Evolutionary conservation across 1,139 yeast species (phyloP).

Genomic region (Zygosaccharomyces sapae): DNA sequence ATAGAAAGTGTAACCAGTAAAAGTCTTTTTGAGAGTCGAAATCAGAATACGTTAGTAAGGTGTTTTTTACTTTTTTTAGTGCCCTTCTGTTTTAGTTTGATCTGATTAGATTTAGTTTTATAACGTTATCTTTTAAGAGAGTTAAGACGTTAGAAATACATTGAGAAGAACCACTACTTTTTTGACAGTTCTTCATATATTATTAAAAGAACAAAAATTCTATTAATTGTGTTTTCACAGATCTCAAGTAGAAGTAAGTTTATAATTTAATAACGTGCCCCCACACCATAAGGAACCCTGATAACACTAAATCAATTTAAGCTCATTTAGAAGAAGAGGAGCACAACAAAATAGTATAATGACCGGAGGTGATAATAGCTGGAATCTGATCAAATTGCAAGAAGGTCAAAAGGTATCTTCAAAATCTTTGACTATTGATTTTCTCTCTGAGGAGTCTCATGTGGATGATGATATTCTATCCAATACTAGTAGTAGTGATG

Average conservation of each 20-base stretch:
- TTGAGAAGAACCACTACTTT: not conserved
- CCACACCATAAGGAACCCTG: not conserved
- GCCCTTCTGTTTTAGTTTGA: not conserved
- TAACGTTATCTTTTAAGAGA: not conserved
- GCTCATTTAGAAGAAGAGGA: not conserved
- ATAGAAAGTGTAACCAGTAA: not conserved
- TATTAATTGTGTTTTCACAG: slow-evolving; percentile 2
- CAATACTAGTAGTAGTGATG: slow-evolving; percentile 23
- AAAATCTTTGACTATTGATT: slow-evolving; percentile 8
- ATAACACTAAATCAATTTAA: not conserved
- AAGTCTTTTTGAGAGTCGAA: not conserved
- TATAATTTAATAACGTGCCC: slow-evolving; percentile 6
- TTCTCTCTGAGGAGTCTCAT: slow-evolving; percentile 14
- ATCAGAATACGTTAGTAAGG: not conserved
- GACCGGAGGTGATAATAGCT: slow-evolving; percentile 9
- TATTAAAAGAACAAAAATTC: not conserved
- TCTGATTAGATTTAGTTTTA: not conserved
- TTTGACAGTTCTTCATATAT: slow-evolving; percentile 1
- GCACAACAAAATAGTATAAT: no score
- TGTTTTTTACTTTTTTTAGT: not conserved
- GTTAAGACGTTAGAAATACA: not conserved
- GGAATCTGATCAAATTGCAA: slow-evolving; percentile 16
- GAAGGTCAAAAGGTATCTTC: slow-evolving; percentile 7
- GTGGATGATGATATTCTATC: slow-evolving; percentile 22
- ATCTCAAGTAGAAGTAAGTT: slow-evolving; percentile 5